Evolutionary conservation across 2,329 filamentous ascomycete genomes (phyloP), one percentile per base, ranked within the genome.

Genomic region (Ploettnerulaceae sp.): DNA sequence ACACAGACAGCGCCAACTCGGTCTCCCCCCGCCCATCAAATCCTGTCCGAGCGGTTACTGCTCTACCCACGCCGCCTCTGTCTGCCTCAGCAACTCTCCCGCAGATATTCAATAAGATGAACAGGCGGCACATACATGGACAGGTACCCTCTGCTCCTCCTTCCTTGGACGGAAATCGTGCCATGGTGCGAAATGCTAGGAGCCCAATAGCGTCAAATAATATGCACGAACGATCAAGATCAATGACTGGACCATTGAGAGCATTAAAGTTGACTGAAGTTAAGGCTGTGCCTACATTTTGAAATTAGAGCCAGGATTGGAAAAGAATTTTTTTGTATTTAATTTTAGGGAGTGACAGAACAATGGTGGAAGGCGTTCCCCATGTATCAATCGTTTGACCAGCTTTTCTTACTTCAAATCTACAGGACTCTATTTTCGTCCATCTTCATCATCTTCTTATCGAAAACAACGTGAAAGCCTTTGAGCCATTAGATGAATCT

Each of bases 51-150:
- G 39, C 29, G 2, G 21, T 38, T 2, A n/a, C 49, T 7, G 24
- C 29, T 3, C 15, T 47, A 8, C 32, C 43, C 22, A 29, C 39
- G 9, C 29, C 37, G 5, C 46, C 46, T 12, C 17, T 42, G 18
- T 43, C 40, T 22, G 35, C 33, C 26, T 37, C 48, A 7, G 32
- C 40, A 22, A 44, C 45, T 25, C 37, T 54, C 4, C 53, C 48
- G 11, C 24, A 34, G 5, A 49, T 55, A 36, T 38, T 53, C 20
- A 54, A 36, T 35, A 56, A 52, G 21, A 51, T 54, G 51, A 56
- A 54, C 35, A 28, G 35, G 15, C 42, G 51, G 21, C 39, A 51
- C 14, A 50, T 46, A 24, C 18, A 41, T 14, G 46, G 34, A 15
- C 24, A 38, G 3, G 22, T 34, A 14, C 41, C 45, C 7, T 12